phyloP scores from a whole-genome alignment of 164 flowering plant genomes.

The Aristolochia californica region DNA sequence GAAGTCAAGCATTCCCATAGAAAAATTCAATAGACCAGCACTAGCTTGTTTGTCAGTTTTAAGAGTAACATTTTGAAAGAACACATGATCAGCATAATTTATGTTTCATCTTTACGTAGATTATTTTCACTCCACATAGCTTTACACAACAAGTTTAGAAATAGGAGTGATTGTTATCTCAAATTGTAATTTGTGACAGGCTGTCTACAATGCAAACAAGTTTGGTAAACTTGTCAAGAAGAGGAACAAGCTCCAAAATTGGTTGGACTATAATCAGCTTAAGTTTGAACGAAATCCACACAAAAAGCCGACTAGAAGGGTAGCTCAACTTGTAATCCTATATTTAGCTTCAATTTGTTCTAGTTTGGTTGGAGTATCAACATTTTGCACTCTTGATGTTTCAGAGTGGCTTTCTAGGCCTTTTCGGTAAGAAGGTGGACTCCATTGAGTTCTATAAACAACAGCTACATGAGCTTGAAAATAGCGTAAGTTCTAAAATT shows the following conservation, averaged over 20 bases:
- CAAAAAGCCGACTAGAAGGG: slow-evolving; percentile 68
- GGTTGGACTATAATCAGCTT: slow-evolving; percentile 81
- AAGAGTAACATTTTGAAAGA: too few species aligned
- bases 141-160: too few species aligned
- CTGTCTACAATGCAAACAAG: slow-evolving; percentile 87
- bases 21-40: too few species aligned
- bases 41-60: too few species aligned
- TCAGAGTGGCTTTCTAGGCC: slow-evolving; percentile 78
- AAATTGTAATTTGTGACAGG: slow-evolving; percentile 25
- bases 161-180: too few species aligned
- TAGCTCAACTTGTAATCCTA: slow-evolving; percentile 8
- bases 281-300: slow-evolving; percentile 76
- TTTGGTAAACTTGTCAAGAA: slow-evolving; percentile 55
- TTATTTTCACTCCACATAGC: too few species aligned
- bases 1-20: too few species aligned
- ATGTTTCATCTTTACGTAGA: too few species aligned
- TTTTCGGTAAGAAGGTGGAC: slow-evolving; percentile 75
- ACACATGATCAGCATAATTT: too few species aligned
- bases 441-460: slow-evolving; percentile 65
- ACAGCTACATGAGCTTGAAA: slow-evolving; percentile 45
- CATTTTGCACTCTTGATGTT: slow-evolving; percentile 4
- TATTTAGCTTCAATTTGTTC: background rate
- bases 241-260: slow-evolving; percentile 64
- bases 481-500: slow-evolving; percentile 24
- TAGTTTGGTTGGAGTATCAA: background rate